phyloP scores from a whole-genome alignment of 75 land plant genomes.

The Pinus taeda region DNA sequence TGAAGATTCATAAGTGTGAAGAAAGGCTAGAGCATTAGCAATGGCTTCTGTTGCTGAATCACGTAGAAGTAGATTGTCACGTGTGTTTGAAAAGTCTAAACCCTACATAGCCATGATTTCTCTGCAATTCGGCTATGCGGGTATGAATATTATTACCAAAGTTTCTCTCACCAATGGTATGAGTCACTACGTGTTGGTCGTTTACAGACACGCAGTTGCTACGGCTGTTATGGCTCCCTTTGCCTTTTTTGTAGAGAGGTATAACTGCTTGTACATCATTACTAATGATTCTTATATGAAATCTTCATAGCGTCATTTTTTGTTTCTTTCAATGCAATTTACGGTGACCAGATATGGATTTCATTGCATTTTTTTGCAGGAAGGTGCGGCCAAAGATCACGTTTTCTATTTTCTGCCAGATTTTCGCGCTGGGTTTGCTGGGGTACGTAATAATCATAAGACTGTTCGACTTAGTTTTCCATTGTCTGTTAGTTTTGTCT shows the following conservation, averaged over 20 bases:
- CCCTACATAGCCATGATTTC: conserved; percentile 33
- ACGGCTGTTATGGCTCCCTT: conserved; percentile 51
- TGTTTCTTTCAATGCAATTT: too few relatives aligned
- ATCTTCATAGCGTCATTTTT: too few relatives aligned
- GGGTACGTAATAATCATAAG: conserved; percentile 17
- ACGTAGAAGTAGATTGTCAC: background rate
- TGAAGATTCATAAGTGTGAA: too few relatives aligned
- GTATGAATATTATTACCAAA: conserved; percentile 45
- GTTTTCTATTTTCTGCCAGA: conserved; percentile 23
- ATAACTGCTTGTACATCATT: too few relatives aligned
- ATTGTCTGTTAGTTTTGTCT: too few relatives aligned
- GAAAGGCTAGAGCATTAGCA: too few relatives aligned
- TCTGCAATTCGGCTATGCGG: conserved; percentile 44
- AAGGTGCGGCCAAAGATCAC: conserved; percentile 34
- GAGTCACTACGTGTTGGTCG: conserved; percentile 48
- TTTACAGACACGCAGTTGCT: conserved; percentile 59
- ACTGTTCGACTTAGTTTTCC: too few relatives aligned
- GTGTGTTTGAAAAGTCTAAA: conserved; percentile 1
- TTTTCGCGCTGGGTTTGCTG: conserved; percentile 36
- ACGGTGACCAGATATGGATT: too few relatives aligned
- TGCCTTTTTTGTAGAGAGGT: conserved; percentile 63
- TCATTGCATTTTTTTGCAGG: conserved; percentile 10
- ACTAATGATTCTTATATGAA: too few relatives aligned
- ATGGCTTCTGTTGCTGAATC: too few relatives aligned
- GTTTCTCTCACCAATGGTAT: conserved; percentile 45